Conservation (phyloP, 805 yeast genomes). For the Tetrapisispora namnaoensis region DNA sequence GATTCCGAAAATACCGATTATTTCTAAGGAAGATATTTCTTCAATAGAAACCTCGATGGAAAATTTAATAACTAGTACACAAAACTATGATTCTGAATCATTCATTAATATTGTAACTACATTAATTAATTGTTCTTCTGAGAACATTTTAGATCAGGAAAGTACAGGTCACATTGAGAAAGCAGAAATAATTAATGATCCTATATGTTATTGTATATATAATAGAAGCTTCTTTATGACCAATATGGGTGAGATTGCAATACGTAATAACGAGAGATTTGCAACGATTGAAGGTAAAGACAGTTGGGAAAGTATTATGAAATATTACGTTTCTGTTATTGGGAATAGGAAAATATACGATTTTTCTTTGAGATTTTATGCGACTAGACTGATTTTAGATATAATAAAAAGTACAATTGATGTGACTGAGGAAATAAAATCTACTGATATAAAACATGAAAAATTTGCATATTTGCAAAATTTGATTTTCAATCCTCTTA, state of each 20-base stretch:
- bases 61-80: constrained; percentile 57
- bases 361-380: constrained; percentile 38
- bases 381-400: constrained; percentile 44
- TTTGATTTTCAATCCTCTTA: constrained; percentile 41
- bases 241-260: constrained; percentile 42
- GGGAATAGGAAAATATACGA: constrained; percentile 33
- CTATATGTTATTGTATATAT: constrained; percentile 35
- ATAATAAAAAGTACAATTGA: constrained; percentile 32
- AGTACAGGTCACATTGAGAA: background rate
- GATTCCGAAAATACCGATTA: constrained; percentile 33
- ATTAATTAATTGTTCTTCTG: constrained; percentile 35
- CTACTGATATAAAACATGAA: constrained; percentile 8
- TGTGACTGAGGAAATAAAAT: constrained; percentile 18
- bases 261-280: constrained; percentile 44
- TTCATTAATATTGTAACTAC: constrained; percentile 40
- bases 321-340: constrained; percentile 38
- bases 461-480: constrained; percentile 31
- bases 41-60: constrained; percentile 46
- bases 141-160: constrained; percentile 6
- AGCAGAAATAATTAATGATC: constrained; percentile 3
- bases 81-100: constrained; percentile 42
- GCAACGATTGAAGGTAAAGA: constrained; percentile 27
- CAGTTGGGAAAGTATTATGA: constrained; percentile 41
- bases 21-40: constrained; percentile 38
- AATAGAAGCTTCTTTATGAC: constrained; percentile 47